Percentiles rank a stretch among this genome's conserved stretches.
phyloP scores from a whole-genome alignment of 306 rosid genomes.

The Prunus salicina region DNA sequence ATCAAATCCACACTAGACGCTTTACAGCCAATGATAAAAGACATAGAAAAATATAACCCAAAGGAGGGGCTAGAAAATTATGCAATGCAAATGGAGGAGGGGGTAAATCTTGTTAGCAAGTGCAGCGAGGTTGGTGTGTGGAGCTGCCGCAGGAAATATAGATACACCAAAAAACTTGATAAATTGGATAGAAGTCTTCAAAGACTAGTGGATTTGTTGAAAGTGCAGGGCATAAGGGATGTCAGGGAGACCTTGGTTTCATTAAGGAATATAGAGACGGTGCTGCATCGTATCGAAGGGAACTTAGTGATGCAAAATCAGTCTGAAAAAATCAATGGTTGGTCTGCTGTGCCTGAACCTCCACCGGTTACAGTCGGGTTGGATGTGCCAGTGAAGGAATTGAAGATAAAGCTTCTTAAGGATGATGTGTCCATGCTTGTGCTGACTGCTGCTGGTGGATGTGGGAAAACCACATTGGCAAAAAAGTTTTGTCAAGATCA shows the following conservation, averaged over 20 bases:
- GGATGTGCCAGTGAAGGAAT: slow-evolving; percentile 40
- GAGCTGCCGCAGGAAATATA: neutral
- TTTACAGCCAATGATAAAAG: neutral
- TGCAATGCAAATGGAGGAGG: neutral
- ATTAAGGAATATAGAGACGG: neutral
- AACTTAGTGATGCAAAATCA: slow-evolving; percentile 5
- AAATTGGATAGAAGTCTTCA: neutral
- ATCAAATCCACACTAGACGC: slow-evolving; percentile 4
- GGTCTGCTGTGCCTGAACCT: slow-evolving; percentile 34
- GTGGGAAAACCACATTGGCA: slow-evolving; percentile 57
- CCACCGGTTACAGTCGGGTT: slow-evolving; percentile 45
- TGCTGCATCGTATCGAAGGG: neutral
- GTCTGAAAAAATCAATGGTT: neutral
- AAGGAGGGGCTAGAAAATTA: neutral
- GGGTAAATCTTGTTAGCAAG: neutral
- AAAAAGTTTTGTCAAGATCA: slow-evolving; percentile 44
- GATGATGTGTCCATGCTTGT: slow-evolving; percentile 24
- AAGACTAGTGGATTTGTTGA: neutral
- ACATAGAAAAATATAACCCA: neutral
- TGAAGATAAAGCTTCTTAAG: slow-evolving; percentile 43
- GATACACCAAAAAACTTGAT: neutral
- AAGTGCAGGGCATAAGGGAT: neutral
- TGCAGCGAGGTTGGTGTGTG: neutral
- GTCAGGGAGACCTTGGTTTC: neutral
- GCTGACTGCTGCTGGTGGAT: slow-evolving; percentile 48